A percentile compares a stretch with the other conserved stretches of the same genome.
phyloP scores from a whole-genome alignment of 495 filamentous ascomycete genomes.

The Penicillium subrubescens region DNA sequence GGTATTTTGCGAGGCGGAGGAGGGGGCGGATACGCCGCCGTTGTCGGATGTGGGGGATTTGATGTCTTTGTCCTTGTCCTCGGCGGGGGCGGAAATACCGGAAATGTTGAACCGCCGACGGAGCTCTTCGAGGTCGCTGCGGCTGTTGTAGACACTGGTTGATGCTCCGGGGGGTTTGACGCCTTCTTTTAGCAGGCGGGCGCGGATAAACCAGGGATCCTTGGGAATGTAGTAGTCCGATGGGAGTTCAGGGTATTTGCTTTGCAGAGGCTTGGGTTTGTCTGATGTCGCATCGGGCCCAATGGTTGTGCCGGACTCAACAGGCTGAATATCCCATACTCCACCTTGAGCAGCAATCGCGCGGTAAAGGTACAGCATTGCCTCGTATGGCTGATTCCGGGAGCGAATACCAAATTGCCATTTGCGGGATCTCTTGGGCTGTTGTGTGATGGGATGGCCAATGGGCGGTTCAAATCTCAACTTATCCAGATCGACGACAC shows the following conservation, averaged over 20 bases:
- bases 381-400: slow-evolving; percentile 89
- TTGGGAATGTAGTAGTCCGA: slow-evolving; percentile 77
- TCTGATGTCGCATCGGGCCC: slow-evolving; percentile 29
- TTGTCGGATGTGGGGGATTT: slow-evolving; percentile 31
- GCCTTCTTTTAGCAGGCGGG: slow-evolving; percentile 80
- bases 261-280: slow-evolving; percentile 43
- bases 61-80: slow-evolving; percentile 34
- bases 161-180: slow-evolving; percentile 53
- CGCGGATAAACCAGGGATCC: slow-evolving; percentile 94
- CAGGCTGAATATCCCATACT: slow-evolving; percentile 67
- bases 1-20: slow-evolving; percentile 42
- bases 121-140: slow-evolving; percentile 57
- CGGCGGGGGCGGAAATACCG: slow-evolving; percentile 38
- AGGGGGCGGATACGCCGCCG: slow-evolving; percentile 39
- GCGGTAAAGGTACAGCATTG: slow-evolving; percentile 90
- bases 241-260: slow-evolving; percentile 49
- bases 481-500: slow-evolving; percentile 53
- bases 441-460: slow-evolving; percentile 58
- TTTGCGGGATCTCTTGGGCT: slow-evolving; percentile 70
- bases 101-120: slow-evolving; percentile 51
- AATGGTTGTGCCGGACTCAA: slow-evolving; percentile 40
- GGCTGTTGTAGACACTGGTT: slow-evolving; percentile 57
- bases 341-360: slow-evolving; percentile 85
- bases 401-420: slow-evolving; percentile 99
- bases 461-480: slow-evolving; percentile 68